A percentile compares a stretch with the other conserved stretches of the same genome.
phyloP scores from a whole-genome alignment of 352 stramenopile genomes.

The Aphanomyces stellatus region DNA sequence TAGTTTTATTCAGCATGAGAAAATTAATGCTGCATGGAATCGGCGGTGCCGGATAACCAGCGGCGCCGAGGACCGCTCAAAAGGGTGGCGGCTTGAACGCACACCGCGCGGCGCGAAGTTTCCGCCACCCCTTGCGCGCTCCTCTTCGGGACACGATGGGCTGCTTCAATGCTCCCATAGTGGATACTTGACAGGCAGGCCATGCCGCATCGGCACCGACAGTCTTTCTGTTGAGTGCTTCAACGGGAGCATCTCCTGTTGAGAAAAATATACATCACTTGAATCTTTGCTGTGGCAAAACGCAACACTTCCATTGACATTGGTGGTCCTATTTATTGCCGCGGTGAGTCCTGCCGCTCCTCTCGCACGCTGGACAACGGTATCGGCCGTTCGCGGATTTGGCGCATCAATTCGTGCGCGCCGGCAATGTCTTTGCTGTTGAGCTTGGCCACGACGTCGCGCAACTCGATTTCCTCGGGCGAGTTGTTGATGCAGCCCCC shows the following conservation, averaged over 20 bases:
- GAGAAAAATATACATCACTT: too few relatives aligned
- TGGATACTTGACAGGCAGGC: too few relatives aligned
- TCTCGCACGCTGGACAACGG: not conserved
- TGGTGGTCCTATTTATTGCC: too few relatives aligned
- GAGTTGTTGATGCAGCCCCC: conserved; percentile 46
- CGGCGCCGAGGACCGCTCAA: not conserved
- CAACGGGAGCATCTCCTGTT: too few relatives aligned
- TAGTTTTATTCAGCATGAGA: not conserved
- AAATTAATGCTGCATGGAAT: too few relatives aligned
- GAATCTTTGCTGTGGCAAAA: too few relatives aligned
- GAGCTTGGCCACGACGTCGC: conserved; percentile 35
- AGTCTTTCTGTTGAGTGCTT: too few relatives aligned
- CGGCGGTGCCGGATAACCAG: not conserved
- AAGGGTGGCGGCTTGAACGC: not conserved
- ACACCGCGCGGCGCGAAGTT: not conserved
- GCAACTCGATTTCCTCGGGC: conserved; percentile 56
- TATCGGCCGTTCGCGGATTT: conserved; percentile 8
- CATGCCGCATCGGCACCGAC: too few relatives aligned
- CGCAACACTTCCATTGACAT: too few relatives aligned
- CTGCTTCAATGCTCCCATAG: too few relatives aligned
- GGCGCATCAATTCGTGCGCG: conserved; percentile 6
- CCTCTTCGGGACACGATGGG: too few relatives aligned
- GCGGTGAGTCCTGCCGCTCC: not conserved
- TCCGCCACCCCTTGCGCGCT: not conserved
- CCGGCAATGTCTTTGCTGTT: conserved; percentile 16